Evolutionary conservation across 1,139 yeast genomes (phyloP).

Genomic region (Zhuliangozyma blackwelliae): DNA sequence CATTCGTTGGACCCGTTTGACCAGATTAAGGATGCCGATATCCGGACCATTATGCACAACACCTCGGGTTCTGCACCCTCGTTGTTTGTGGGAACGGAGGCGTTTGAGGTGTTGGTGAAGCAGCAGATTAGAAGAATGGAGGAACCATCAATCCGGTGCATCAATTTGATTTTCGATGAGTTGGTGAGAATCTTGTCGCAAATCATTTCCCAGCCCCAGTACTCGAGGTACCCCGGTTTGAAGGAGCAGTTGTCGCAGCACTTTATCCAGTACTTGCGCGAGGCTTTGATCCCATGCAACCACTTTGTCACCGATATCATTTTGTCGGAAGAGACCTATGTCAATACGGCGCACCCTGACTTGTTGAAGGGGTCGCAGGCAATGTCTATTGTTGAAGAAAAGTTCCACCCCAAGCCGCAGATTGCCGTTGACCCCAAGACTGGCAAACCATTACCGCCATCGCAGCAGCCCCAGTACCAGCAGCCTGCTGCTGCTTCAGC

Average conservation of each 20-base stretch:
- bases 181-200: conserved; percentile 85
- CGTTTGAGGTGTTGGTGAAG: conserved; percentile 92
- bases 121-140: conserved; percentile 94
- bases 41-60: conserved; percentile 95
- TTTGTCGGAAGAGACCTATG: conserved; percentile 83
- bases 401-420: conserved; percentile 77
- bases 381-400: conserved; percentile 90
- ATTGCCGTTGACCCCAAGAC: conserved; percentile 88
- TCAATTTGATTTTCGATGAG: conserved; percentile 88
- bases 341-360: conserved; percentile 97
- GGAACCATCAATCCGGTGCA: conserved; percentile 89
- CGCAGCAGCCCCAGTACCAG: conserved; percentile 32
- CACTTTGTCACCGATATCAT: conserved; percentile 81
- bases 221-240: conserved; percentile 83
- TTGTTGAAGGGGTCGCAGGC: conserved; percentile 93
- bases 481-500: conserved; percentile 17
- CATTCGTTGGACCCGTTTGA: conserved; percentile 94
- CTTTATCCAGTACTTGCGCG: conserved; percentile 77
- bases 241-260: conserved; percentile 81
- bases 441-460: conserved; percentile 66
- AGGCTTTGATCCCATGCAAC: conserved; percentile 79
- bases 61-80: conserved; percentile 98
- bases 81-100: conserved; percentile 94
- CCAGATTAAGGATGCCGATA: conserved; percentile 93
- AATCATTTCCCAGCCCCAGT: conserved; percentile 75